Conservation (phyloP, 257 asterid genomes). For the Capsicum chinense region DNA sequence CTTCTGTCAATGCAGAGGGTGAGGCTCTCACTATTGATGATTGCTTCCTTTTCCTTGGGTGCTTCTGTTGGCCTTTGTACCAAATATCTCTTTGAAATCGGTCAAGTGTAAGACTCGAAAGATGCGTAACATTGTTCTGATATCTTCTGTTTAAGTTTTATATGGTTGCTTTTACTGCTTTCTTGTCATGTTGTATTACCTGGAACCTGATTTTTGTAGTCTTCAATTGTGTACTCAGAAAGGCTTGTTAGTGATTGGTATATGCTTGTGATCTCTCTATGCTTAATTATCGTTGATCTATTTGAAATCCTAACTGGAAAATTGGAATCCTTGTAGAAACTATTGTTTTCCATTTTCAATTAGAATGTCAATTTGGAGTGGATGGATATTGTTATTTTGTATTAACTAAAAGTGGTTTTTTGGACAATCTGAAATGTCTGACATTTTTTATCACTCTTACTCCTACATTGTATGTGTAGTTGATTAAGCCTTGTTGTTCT, state of each 20-base stretch:
- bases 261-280: background rate
- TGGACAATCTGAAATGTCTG: background rate
- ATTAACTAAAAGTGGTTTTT: no score
- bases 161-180: background rate
- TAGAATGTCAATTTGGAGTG: no score
- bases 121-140: background rate
- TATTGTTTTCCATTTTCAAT: no score
- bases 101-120: slow-evolving; percentile 1
- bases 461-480: background rate
- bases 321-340: no score
- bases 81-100: background rate
- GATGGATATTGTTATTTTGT: no score
- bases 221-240: background rate
- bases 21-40: background rate
- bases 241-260: background rate
- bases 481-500: background rate
- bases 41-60: background rate
- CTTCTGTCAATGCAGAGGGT: background rate
- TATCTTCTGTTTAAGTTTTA: background rate
- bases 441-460: background rate
- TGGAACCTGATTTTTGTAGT: background rate
- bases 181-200: slow-evolving; percentile 5
- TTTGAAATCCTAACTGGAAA: no score
- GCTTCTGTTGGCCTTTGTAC: background rate
- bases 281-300: no score